These are phyloP conservation scores for Boletellus ananas DNA, from an alignment of 768 basidiomycete species.

Conservation along the genomic window DNA sequence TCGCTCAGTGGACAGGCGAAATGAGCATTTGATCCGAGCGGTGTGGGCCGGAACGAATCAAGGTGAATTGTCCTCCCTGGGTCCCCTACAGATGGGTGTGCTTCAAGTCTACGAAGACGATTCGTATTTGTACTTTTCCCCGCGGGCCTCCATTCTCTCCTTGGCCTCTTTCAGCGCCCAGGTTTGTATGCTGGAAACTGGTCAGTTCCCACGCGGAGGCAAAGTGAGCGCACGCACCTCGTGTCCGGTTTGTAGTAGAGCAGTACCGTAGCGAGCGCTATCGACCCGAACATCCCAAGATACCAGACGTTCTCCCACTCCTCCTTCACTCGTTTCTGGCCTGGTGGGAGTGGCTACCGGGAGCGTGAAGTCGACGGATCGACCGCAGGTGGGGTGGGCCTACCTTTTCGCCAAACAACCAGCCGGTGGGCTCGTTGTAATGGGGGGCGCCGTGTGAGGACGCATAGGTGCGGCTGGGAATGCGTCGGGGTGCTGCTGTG, in stretches of 20 bases:
- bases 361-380: neutral
- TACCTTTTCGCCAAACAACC: constrained; percentile 88
- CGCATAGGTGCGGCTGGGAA: constrained; percentile 47
- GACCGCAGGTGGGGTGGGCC: neutral
- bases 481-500: constrained; percentile 17
- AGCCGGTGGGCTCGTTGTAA: constrained; percentile 87
- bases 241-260: constrained; percentile 93
- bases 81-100: neutral
- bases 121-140: constrained; percentile 83
- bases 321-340: constrained; percentile 83
- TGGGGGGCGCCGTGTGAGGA: constrained; percentile 71
- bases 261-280: constrained; percentile 70
- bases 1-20: too few relatives aligned
- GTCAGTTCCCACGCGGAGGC: constrained; percentile 1
- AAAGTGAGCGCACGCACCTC: constrained; percentile 49
- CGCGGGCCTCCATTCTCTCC: constrained; percentile 86
- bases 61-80: neutral
- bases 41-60: too few relatives aligned
- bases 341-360: constrained; percentile 65
- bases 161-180: constrained; percentile 94
- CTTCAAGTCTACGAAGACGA: constrained; percentile 39
- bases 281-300: constrained; percentile 84
- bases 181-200: constrained; percentile 66
- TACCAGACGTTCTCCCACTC: constrained; percentile 93
- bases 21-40: too few relatives aligned